Conservation (phyloP, 495 filamentous ascomycete species). For the Astrothelium macrocarpum region DNA sequence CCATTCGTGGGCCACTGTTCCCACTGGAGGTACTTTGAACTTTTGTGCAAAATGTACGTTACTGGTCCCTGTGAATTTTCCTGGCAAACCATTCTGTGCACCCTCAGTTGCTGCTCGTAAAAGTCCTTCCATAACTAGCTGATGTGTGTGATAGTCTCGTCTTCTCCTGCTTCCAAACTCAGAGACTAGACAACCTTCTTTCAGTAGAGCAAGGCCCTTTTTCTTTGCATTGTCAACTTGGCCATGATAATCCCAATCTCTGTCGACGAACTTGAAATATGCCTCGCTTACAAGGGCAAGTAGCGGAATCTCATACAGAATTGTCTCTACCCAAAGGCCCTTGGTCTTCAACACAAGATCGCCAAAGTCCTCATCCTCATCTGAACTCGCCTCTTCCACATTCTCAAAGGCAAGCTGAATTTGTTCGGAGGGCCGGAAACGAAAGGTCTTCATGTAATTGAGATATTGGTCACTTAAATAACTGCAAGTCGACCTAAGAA, state of each 20-base stretch:
- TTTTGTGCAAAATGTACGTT: constrained; percentile 97
- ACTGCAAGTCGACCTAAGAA: constrained; percentile 65
- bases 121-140: constrained; percentile 78
- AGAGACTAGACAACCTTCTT: constrained; percentile 78
- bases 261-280: constrained; percentile 91
- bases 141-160: constrained; percentile 90
- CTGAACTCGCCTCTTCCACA: constrained; percentile 51
- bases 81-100: constrained; percentile 47
- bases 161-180: constrained; percentile 87
- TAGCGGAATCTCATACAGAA: constrained; percentile 93
- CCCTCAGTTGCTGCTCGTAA: constrained; percentile 60
- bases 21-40: constrained; percentile 69
- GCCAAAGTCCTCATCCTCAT: constrained; percentile 61
- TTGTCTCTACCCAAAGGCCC: constrained; percentile 88
- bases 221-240: constrained; percentile 74
- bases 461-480: constrained; percentile 75
- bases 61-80: constrained; percentile 77
- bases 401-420: constrained; percentile 62
- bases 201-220: constrained; percentile 67
- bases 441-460: constrained; percentile 68
- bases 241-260: constrained; percentile 72
- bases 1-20: constrained; percentile 97
- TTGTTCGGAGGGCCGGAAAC: constrained; percentile 68
- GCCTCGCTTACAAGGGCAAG: constrained; percentile 87
- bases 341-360: constrained; percentile 62